Base-by-base conservation (phyloP, 2,329 filamentous ascomycete species). In the Sporothrix pseudoabietina region DNA sequence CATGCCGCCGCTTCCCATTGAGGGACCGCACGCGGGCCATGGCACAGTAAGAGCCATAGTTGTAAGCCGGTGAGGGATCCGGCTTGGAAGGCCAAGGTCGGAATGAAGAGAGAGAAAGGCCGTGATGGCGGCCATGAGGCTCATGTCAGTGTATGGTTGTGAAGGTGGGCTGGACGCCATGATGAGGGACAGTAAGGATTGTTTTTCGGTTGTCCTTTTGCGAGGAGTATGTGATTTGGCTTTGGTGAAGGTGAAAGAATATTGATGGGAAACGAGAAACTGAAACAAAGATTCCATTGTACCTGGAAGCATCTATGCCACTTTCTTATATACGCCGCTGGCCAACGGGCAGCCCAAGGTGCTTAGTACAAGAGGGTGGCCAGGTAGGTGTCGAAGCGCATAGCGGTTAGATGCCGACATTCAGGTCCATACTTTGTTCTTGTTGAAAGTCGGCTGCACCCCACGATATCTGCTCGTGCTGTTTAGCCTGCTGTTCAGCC, bases 1-100 rank as follows among this genome's bases (percentile, higher is more conserved):
- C 59, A 63, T 63, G 59, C 59, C 59, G 59, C 59, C 59, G 19
- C 59, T 63, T 32, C 59, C 59, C 32, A 41, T 41, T 6, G 59
- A 63, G 59, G 3, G 59, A 63, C 7, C 59, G 59, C 8, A 63
- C 35, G 4, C 59, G 41, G 19, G 59, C 59, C 19, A 63, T 41
- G 59, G 59, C 59, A 19, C 59, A 63, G 59, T 63, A 63, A 1
- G 32, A 32, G 35, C 41, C 59, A 7, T 63, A 63, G 59, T 63
- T 63, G 59, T 63, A 63, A 41, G 0, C 59, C 59, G 3, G 59
- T 63, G 32, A 63, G 59, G 1, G 59, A 35, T 9, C 59, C 35
- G 6, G 19, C 59, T 1, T 41, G n/a, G 32, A 63, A 63, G 16
- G 59, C 59, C 3, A 7, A 10, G 8, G 32, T 22, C 8, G 16